Evolutionary conservation across 2,329 filamentous ascomycete genomes (phyloP).

Genomic region (Fonsecaea pedrosoi): DNA sequence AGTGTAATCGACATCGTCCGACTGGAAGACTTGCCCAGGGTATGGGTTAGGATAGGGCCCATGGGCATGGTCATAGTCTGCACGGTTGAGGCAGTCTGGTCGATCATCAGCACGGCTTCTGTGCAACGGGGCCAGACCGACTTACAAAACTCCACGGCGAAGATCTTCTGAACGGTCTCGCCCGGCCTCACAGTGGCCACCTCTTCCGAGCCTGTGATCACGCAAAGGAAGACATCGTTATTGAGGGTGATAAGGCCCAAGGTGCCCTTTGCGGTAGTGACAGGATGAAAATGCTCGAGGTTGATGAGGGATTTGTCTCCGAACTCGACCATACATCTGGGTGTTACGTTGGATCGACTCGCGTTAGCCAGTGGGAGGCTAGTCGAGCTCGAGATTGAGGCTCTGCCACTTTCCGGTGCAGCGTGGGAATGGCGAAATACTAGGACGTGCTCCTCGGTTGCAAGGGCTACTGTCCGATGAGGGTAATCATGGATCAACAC

Average conservation of each 20-base stretch:
- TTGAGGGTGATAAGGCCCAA: conserved; percentile 84
- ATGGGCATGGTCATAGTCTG: conserved; percentile 80
- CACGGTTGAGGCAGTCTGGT: conserved; percentile 81
- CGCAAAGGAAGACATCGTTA: conserved; percentile 86
- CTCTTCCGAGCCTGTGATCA: conserved; percentile 78
- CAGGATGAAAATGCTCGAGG: conserved; percentile 75
- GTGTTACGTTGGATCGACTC: conserved; percentile 42
- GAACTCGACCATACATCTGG: conserved; percentile 89
- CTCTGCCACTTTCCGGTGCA: conserved; percentile 59
- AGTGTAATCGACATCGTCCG: conserved; percentile 62
- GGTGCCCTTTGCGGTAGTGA: conserved; percentile 83
- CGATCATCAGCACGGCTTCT: conserved; percentile 27
- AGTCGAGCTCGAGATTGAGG: conserved; percentile 50
- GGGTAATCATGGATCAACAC: conserved; percentile 86
- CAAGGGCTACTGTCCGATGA: conserved; percentile 84
- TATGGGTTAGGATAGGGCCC: conserved; percentile 62
- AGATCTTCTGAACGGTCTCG: conserved; percentile 87
- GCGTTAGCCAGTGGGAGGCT: conserved; percentile 38
- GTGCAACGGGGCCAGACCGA: background rate
- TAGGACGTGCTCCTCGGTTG: conserved; percentile 77
- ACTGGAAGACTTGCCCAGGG: conserved; percentile 59
- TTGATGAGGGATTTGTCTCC: conserved; percentile 68
- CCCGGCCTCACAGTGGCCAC: conserved; percentile 84
- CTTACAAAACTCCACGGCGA: conserved; percentile 78
- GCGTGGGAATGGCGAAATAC: conserved; percentile 78